Base-by-base conservation (phyloP, 129 eudicot genomes). In the Scalesia atractyloides region DNA sequence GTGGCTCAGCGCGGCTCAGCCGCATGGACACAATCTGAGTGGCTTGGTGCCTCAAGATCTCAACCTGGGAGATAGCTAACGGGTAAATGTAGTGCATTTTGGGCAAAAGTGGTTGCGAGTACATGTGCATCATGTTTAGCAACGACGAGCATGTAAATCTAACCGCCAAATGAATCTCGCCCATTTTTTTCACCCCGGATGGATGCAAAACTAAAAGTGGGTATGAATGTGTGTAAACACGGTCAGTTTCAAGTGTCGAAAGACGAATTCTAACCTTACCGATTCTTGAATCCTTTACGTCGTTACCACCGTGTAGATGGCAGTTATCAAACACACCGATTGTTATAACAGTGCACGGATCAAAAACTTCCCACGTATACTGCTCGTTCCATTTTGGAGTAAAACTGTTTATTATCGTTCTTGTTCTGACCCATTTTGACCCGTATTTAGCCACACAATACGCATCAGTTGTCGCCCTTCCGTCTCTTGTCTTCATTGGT, bases 371-470 rank as follows among this genome's bases (percentile, higher is more conserved):
- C 91, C 91, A 86, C 3, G 91, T 83, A 52, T 86, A 86, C 66
- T 86, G 91, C 69, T 86, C 91, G 15, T 86, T 86, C 91, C 91
- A 86, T 17, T 81, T 86, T 3, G 91, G 91, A 1, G 84, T 66
- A 78, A 81, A 72, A 73, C 91, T 83, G 72, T 86, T 88, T 7
- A 83, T 83, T 34, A 86, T 86, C 14, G 91, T 86, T 66, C 91
- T 64, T 36, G 91, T 81, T 16, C 88, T 81, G 78, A 86, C 82
- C 91, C 91, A 86, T 69, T 86, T 86, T 43, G 81, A 82, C 47
- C 88, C 91, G 6, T 86, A 86, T 59, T 86, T 86, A n/a, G 91
- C 91, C 11, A 86, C 91, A 72, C 91, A 86, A 59, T 83, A 86
- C 12, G 91, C 91, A 73, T 86, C 91, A 0, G 91, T 86, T 53